Conservation (phyloP, 371 early-diverging fungal species). For the Thermomucor indicae-seudaticae region DNA sequence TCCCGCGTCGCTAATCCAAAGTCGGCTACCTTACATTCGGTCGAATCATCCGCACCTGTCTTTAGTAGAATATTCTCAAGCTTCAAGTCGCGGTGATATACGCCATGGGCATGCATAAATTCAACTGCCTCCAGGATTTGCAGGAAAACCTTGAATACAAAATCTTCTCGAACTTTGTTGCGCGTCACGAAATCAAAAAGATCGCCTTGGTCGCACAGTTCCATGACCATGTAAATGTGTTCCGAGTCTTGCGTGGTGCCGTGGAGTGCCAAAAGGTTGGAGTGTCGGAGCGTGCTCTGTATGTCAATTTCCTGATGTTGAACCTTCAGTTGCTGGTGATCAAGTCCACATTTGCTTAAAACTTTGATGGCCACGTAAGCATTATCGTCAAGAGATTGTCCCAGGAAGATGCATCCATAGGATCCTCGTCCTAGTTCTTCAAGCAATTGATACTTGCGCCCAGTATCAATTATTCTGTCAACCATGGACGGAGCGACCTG, state of each 20-base stretch:
- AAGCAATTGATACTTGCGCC: constrained; percentile 41
- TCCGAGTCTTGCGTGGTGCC: constrained; percentile 50
- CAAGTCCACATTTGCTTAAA: constrained; percentile 61
- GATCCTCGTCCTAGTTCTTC: constrained; percentile 61
- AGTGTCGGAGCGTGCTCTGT: constrained; percentile 63
- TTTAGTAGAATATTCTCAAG: constrained; percentile 73
- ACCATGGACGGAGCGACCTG: constrained; percentile 22
- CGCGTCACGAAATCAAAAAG: constrained; percentile 60
- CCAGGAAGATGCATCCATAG: constrained; percentile 59
- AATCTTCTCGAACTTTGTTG: constrained; percentile 22
- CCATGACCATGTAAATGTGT: constrained; percentile 57
- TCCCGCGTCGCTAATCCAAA: constrained; percentile 83
- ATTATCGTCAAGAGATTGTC: constrained; percentile 35
- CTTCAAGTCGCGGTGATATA: constrained; percentile 77
- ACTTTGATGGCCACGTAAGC: constrained; percentile 69
- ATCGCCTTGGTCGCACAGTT: constrained; percentile 61
- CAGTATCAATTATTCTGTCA: constrained; percentile 16
- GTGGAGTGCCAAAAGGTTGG: constrained; percentile 60
- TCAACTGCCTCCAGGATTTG: constrained; percentile 58
- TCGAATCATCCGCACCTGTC: constrained; percentile 24
- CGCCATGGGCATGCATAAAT: constrained; percentile 47
- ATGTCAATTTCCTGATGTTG: constrained; percentile 76
- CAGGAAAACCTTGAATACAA: constrained; percentile 41
- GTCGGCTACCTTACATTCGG: constrained; percentile 73
- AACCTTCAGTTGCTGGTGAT: constrained; percentile 52